Evolutionary conservation across 2,329 filamentous ascomycete genomes (phyloP).

Genomic region (Aureobasidium uvarum): DNA sequence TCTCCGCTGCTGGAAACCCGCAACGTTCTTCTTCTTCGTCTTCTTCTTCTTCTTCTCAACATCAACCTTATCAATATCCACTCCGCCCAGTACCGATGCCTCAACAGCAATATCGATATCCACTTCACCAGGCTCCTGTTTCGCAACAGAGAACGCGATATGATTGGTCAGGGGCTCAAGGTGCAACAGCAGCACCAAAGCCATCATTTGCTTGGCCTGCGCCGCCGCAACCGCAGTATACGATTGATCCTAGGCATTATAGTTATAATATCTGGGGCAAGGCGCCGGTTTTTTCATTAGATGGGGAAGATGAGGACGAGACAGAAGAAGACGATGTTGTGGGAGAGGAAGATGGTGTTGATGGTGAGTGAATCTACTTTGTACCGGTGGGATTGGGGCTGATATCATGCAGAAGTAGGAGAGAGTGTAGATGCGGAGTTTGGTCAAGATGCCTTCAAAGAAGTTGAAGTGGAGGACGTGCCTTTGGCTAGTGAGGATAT

Average conservation of each 20-base stretch:
- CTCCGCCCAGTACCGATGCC: neutral
- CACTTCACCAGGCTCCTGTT: neutral
- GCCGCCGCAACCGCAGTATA: constrained; percentile 7
- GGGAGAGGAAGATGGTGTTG: neutral
- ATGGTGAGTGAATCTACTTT: neutral
- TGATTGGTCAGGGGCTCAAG: neutral
- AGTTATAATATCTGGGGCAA: constrained; percentile 22
- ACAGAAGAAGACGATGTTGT: neutral
- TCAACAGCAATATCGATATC: neutral
- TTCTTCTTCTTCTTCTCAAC: neutral
- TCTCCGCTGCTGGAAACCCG: neutral
- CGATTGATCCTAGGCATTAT: constrained; percentile 21
- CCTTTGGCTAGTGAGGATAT: neutral
- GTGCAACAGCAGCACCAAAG: neutral
- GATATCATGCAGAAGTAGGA: neutral
- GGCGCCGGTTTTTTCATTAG: constrained; percentile 14
- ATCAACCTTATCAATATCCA: neutral
- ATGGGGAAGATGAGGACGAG: constrained; percentile 20
- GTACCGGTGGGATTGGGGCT: neutral
- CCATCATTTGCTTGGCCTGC: constrained; percentile 1
- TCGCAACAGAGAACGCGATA: neutral
- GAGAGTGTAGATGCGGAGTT: neutral
- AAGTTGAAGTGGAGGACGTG: neutral
- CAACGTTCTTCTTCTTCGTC: neutral
- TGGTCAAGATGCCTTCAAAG: neutral